A percentile compares a stretch with the other conserved stretches of the same genome.
phyloP scores from a whole-genome alignment of 805 yeast species.

The Candida palmyrensis region DNA sequence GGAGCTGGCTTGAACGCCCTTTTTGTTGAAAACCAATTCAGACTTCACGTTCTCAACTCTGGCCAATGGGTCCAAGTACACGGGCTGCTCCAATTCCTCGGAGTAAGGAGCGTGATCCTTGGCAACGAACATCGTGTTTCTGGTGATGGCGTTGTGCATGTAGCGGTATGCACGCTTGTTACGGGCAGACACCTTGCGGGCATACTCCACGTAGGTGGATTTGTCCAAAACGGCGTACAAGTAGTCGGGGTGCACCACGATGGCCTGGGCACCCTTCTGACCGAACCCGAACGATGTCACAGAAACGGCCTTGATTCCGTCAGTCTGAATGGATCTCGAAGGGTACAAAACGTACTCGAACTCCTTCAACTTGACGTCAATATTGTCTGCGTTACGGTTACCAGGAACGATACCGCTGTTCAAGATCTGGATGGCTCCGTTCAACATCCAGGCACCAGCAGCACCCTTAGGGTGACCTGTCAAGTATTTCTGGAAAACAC shows the following conservation, averaged over 20 bases:
- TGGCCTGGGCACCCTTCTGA: slow-evolving; percentile 97
- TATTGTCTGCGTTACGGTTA: slow-evolving; percentile 96
- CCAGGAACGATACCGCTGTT: slow-evolving; percentile 96
- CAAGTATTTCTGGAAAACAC: slow-evolving; percentile 97
- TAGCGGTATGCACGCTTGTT: slow-evolving; percentile 88
- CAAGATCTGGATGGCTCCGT: slow-evolving; percentile 93
- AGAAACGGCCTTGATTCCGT: slow-evolving; percentile 95
- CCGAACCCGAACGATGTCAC: slow-evolving; percentile 98
- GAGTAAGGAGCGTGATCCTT: slow-evolving; percentile 92
- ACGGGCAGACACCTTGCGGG: slow-evolving; percentile 66
- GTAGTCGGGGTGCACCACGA: slow-evolving; percentile 90
- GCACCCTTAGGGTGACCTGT: slow-evolving; percentile 99
- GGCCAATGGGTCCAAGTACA: slow-evolving; percentile 94
- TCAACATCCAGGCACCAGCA: slow-evolving; percentile 99
- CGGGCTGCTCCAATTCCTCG: slow-evolving; percentile 81
- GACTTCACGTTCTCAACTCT: slow-evolving; percentile 49
- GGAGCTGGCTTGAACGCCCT: slow-evolving; percentile 20
- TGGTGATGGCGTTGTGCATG: slow-evolving; percentile 91
- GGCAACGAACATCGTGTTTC: slow-evolving; percentile 86
- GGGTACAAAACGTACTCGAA: slow-evolving; percentile 91
- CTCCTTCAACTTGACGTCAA: slow-evolving; percentile 77
- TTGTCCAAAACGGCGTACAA: slow-evolving; percentile 77
- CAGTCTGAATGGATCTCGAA: slow-evolving; percentile 87
- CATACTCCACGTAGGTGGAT: slow-evolving; percentile 66
- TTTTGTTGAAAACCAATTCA: slow-evolving; percentile 45